Percentiles rank a stretch among this genome's conserved stretches.
Conservation (phyloP, 148 eudicot genomes). For the Silene latifolia region DNA sequence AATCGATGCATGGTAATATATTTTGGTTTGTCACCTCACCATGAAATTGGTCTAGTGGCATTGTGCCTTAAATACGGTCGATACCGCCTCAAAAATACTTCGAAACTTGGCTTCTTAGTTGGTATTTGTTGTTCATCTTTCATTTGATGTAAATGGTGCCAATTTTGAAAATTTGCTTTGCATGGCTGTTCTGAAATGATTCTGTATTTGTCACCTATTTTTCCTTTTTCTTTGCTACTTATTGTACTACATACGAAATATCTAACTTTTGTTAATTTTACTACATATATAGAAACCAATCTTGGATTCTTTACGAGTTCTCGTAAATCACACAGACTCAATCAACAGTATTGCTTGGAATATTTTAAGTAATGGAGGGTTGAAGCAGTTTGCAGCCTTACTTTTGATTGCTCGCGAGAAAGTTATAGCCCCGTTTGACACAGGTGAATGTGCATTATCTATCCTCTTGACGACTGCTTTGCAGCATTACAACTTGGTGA, state of each 20-base stretch:
- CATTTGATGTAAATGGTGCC: background rate
- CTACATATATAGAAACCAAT: background rate
- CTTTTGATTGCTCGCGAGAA: no score
- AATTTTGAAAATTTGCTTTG: background rate
- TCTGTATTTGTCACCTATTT: no score
- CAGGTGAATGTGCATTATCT: background rate
- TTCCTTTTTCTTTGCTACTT: no score
- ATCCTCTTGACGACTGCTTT: background rate
- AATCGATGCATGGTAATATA: background rate
- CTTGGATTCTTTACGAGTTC: background rate
- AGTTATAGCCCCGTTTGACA: background rate
- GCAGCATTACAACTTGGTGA: background rate
- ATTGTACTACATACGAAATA: background rate
- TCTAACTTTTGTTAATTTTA: background rate
- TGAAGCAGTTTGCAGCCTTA: no score
- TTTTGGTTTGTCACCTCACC: background rate
- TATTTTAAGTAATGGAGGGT: background rate
- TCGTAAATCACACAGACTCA: background rate
- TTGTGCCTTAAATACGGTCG: background rate
- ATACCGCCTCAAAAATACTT: background rate
- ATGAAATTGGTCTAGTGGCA: background rate
- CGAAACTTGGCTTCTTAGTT: background rate
- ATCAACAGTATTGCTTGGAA: background rate
- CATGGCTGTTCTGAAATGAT: no score
- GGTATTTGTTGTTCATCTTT: background rate